A percentile compares a stretch with the other conserved stretches of the same genome.
phyloP scores from a whole-genome alignment of 2,329 filamentous ascomycete genomes.

The Pseudocercospora macadamiae region DNA sequence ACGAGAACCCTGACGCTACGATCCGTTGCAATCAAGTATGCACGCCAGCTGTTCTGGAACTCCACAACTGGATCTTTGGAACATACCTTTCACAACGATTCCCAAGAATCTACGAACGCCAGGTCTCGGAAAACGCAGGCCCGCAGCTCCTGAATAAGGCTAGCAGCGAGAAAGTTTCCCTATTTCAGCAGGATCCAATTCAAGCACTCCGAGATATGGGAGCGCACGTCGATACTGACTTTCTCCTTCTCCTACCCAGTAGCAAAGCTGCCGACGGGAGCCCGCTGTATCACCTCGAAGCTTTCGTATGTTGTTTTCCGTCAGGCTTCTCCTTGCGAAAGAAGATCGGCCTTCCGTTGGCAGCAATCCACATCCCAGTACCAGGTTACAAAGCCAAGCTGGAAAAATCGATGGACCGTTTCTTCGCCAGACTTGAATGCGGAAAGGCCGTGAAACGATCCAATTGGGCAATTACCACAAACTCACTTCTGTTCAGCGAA shows the following conservation, averaged over 20 bases:
- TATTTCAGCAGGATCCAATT: slow-evolving; percentile 38
- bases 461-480: slow-evolving; percentile 57
- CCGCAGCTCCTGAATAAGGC: slow-evolving; percentile 48
- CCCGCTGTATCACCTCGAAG: slow-evolving; percentile 56
- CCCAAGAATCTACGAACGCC: slow-evolving; percentile 49
- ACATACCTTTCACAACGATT: slow-evolving; percentile 62
- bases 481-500: slow-evolving; percentile 44
- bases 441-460: slow-evolving; percentile 59
- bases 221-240: slow-evolving; percentile 61
- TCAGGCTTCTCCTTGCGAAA: slow-evolving; percentile 60
- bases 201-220: slow-evolving; percentile 54
- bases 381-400: slow-evolving; percentile 61
- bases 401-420: slow-evolving; percentile 63
- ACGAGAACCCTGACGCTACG: slow-evolving; percentile 46
- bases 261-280: slow-evolving; percentile 29
- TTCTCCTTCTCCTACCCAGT: slow-evolving; percentile 60
- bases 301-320: slow-evolving; percentile 61
- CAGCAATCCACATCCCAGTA: slow-evolving; percentile 62
- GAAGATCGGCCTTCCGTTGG: slow-evolving; percentile 57
- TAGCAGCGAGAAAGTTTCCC: slow-evolving; percentile 48
- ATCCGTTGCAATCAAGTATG: slow-evolving; percentile 43
- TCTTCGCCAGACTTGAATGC: slow-evolving; percentile 58
- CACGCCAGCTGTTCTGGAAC: slow-evolving; percentile 56
- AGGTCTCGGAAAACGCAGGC: slow-evolving; percentile 24
- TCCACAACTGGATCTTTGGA: slow-evolving; percentile 59